These are phyloP conservation scores for Penicillium crystallinum DNA, from an alignment of 495 filamentous ascomycete genomes.

Conservation along the genomic window DNA sequence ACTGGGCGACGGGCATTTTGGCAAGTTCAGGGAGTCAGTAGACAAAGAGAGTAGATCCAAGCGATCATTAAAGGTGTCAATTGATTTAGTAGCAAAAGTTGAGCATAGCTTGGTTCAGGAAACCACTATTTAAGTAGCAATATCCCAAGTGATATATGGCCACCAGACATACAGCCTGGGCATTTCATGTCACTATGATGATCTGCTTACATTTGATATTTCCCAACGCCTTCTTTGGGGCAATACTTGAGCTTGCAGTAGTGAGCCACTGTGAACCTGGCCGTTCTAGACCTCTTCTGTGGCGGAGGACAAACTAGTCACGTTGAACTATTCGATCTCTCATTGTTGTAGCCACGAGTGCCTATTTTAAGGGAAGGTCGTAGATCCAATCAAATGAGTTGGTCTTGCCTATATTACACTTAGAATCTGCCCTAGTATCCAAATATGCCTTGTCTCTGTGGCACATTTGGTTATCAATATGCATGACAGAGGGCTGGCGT, in stretches of 20 bases:
- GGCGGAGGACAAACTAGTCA: not conserved
- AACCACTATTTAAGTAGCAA: not conserved
- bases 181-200: slow-evolving; percentile 4
- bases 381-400: not conserved
- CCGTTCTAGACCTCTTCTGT: not conserved
- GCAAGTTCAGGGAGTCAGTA: not conserved
- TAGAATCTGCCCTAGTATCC: no score
- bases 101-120: not conserved
- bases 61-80: no score
- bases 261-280: not conserved
- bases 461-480: not conserved
- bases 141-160: not conserved
- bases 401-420: not conserved
- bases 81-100: not conserved
- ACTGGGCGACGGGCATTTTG: slow-evolving; percentile 15
- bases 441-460: not conserved
- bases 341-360: not conserved
- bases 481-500: not conserved
- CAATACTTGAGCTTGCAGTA: not conserved
- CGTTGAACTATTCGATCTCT: not conserved
- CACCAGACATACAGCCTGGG: not conserved
- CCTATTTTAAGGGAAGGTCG: not conserved
- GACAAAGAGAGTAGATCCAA: not conserved
- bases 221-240: not conserved
- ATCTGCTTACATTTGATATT: not conserved